Percentiles rank a stretch among this genome's conserved stretches.
These are phyloP conservation scores for Globisporangium cederbergense DNA, from an alignment of 352 stramenopile species.

Conservation along the genomic window DNA sequence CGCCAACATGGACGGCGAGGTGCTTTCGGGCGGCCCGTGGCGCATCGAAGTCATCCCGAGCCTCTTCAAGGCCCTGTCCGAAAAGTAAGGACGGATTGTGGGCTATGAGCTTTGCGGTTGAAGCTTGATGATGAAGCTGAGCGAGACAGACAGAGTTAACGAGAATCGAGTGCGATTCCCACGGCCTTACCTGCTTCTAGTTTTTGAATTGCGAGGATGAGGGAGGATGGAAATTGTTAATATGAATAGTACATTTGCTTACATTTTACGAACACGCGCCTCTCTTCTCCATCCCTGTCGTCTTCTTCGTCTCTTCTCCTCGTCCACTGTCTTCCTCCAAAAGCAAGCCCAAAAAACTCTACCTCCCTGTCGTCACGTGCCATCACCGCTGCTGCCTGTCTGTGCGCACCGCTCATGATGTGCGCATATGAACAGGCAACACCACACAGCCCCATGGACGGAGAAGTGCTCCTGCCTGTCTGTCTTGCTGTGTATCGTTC, in stretches of 20 bases:
- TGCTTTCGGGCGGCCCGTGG: slow-evolving; percentile 61
- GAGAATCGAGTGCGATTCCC: too few species aligned
- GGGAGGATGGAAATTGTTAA: slow-evolving; percentile 3
- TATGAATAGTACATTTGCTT: slow-evolving; percentile 16
- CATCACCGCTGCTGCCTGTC: neutral
- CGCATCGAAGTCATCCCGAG: slow-evolving; percentile 85
- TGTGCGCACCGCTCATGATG: neutral
- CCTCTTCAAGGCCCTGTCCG: slow-evolving; percentile 82
- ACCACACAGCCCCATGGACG: too few species aligned
- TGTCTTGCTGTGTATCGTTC: neutral
- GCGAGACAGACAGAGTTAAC: neutral
- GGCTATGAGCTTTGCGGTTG: neutral
- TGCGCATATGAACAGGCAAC: too few species aligned
- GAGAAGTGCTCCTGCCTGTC: neutral
- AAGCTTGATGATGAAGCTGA: neutral
- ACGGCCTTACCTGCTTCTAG: neutral
- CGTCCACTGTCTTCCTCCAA: neutral
- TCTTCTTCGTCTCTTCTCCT: neutral
- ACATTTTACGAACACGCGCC: slow-evolving; percentile 8
- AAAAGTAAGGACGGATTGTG: slow-evolving; percentile 46
- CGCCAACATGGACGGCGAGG: slow-evolving; percentile 85
- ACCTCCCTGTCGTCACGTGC: neutral
- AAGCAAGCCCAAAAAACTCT: slow-evolving; percentile 14
- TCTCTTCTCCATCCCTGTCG: neutral
- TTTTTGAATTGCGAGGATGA: neutral